A percentile compares a stretch with the other conserved stretches of the same genome.
Conservation (phyloP, 1,284 basidiomycete species). For the Pseudozyma pruni region DNA sequence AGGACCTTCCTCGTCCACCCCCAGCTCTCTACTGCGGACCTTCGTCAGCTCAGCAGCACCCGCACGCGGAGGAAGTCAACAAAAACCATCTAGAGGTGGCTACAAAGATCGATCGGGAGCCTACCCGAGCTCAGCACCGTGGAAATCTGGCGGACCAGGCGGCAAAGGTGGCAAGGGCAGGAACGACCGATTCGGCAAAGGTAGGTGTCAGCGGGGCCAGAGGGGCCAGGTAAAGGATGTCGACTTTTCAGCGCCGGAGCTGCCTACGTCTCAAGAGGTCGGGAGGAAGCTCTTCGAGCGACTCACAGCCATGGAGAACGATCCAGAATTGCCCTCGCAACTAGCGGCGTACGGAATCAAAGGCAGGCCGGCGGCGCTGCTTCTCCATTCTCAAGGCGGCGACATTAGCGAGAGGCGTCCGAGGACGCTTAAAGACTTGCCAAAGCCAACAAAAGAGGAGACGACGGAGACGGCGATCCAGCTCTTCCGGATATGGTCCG, state of each 20-base stretch:
- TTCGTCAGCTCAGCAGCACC: conserved; percentile 6
- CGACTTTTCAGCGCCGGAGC: conserved; percentile 23
- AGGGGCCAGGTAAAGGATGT: conserved; percentile 3
- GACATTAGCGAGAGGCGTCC: neutral
- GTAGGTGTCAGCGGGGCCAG: conserved; percentile 5
- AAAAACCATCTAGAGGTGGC: conserved; percentile 2
- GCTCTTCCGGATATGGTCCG: conserved; percentile 21
- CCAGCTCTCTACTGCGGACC: neutral
- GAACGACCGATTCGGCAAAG: conserved; percentile 6
- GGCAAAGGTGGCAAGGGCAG: conserved; percentile 2
- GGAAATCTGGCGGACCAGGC: neutral
- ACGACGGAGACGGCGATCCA: conserved; percentile 9
- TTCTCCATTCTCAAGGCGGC: conserved; percentile 3
- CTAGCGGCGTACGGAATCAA: conserved; percentile 41
- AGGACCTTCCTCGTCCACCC: conserved; percentile 2
- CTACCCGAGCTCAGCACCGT: neutral
- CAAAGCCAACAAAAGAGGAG: neutral
- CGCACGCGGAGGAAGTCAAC: too few relatives aligned
- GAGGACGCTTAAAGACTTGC: neutral
- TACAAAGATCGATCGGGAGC: conserved; percentile 4
- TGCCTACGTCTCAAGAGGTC: conserved; percentile 29
- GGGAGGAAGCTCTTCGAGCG: conserved; percentile 21
- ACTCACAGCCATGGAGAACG: conserved; percentile 7
- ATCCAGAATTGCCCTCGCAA: conserved; percentile 21
- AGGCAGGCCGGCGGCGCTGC: conserved; percentile 11